phyloP scores from a whole-genome alignment of 352 stramenopile genomes.

The Lagenidium giganteum region DNA sequence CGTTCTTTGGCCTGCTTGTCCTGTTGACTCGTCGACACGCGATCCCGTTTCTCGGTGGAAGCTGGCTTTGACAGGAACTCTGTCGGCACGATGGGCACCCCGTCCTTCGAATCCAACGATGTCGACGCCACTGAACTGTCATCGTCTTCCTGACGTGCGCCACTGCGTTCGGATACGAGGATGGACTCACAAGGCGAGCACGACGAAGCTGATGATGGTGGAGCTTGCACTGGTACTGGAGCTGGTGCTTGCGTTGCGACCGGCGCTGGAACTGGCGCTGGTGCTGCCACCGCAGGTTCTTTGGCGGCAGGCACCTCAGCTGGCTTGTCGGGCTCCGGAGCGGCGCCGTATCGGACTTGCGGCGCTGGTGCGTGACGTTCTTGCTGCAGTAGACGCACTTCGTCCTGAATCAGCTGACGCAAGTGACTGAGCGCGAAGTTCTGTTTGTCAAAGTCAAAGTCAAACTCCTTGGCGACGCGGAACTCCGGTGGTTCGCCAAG shows the following conservation, averaged over 20 bases:
- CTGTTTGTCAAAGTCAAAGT: conserved; percentile 84
- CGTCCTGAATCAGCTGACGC: conserved; percentile 69
- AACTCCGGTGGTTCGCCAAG: conserved; percentile 68
- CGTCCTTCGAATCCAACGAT: neutral
- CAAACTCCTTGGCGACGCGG: conserved; percentile 55
- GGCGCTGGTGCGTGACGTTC: conserved; percentile 15
- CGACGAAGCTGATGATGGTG: too few relatives aligned
- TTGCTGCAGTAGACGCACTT: conserved; percentile 64
- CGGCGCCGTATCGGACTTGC: conserved; percentile 1
- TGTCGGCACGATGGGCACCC: conserved; percentile 3
- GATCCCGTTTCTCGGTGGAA: too few relatives aligned
- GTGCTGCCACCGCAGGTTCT: conserved; percentile 4
- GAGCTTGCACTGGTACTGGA: too few relatives aligned
- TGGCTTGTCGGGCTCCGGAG: too few relatives aligned
- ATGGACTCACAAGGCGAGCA: too few relatives aligned
- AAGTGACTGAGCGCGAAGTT: conserved; percentile 54
- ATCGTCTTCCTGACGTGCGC: conserved; percentile 1
- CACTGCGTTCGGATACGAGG: too few relatives aligned
- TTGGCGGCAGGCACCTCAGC: too few relatives aligned
- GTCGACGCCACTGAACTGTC: conserved; percentile 2
- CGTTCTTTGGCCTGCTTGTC: conserved; percentile 5
- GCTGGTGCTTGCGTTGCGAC: too few relatives aligned
- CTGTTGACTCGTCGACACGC: too few relatives aligned
- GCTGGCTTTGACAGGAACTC: conserved; percentile 9
- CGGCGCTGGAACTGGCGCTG: neutral